Conservation (phyloP, 2,329 filamentous ascomycete species). For the Apiospora aurea region DNA sequence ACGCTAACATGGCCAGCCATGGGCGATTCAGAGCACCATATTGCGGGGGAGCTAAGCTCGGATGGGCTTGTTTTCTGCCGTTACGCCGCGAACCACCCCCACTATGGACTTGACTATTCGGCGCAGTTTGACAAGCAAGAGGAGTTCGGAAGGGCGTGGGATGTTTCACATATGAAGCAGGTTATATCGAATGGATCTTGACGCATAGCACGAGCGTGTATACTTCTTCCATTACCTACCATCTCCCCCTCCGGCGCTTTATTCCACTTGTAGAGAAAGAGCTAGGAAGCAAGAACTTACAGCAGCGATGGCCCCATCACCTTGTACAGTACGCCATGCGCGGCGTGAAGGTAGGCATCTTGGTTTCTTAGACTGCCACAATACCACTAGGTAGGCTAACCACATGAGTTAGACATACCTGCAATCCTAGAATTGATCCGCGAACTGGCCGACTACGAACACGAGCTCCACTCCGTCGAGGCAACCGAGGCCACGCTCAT, state of each 20-base stretch:
- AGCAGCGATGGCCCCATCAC: background rate
- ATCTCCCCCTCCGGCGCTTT: background rate
- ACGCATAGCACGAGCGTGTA: background rate
- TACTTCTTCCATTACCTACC: background rate
- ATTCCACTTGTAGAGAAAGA: background rate
- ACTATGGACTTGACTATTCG: background rate
- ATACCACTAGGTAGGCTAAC: background rate
- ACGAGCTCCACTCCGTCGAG: conserved; percentile 75
- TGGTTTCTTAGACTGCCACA: background rate
- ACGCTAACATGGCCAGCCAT: background rate
- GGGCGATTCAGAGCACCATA: background rate
- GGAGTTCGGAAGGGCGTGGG: background rate
- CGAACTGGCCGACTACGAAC: conserved; percentile 88
- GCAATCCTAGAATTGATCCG: conserved; percentile 83
- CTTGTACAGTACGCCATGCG: conserved; percentile 61
- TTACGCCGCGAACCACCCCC: background rate
- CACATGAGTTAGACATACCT: conserved; percentile 69
- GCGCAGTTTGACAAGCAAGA: background rate
- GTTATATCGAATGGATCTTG: background rate
- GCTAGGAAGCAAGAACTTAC: background rate
- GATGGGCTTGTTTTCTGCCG: background rate
- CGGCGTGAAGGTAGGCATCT: conserved; percentile 60
- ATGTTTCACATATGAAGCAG: background rate
- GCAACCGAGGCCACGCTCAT: conserved; percentile 79
- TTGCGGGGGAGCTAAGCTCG: background rate